phyloP scores from a whole-genome alignment of 2,329 filamentous ascomycete species.

The Ramularia endophylla region DNA sequence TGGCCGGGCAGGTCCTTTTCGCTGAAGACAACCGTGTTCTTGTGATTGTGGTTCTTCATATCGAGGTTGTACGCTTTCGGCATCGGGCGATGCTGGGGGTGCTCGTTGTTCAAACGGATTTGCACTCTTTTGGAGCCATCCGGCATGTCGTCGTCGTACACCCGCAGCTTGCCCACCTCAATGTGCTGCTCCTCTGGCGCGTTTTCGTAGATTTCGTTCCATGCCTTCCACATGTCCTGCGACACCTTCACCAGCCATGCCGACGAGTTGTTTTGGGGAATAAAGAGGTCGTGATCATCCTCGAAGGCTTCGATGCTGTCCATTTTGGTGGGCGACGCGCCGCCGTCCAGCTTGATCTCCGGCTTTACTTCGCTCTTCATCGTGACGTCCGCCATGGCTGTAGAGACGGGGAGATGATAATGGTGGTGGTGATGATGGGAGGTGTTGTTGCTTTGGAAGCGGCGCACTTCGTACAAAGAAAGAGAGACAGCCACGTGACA shows the following conservation, averaged over 20 bases:
- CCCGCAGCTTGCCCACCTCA: constrained; percentile 67
- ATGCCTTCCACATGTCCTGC: constrained; percentile 73
- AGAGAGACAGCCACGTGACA: too few species aligned
- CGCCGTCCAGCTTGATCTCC: constrained; percentile 18
- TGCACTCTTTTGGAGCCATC: constrained; percentile 47
- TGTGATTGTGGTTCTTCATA: constrained; percentile 59
- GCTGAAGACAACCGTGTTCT: constrained; percentile 86
- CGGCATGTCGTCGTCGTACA: constrained; percentile 29
- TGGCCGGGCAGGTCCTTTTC: constrained; percentile 81
- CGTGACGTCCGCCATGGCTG: background rate
- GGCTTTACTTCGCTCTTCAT: constrained; percentile 15
- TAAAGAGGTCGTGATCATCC: constrained; percentile 28
- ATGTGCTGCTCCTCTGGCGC: constrained; percentile 53
- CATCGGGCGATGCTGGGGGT: constrained; percentile 64
- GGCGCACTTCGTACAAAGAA: too few species aligned
- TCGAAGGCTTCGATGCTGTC: constrained; percentile 29
- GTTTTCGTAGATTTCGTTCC: constrained; percentile 70
- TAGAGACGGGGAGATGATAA: too few species aligned
- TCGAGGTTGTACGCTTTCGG: constrained; percentile 85
- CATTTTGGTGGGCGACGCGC: constrained; percentile 17
- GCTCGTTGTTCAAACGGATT: constrained; percentile 58
- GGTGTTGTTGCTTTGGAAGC: too few species aligned
- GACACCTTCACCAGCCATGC: constrained; percentile 72
- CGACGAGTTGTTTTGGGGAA: constrained; percentile 17
- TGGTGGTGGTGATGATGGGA: too few species aligned